Evolutionary conservation across 1,139 yeast species (phyloP).

Genomic region (Hansenula lynferdii): DNA sequence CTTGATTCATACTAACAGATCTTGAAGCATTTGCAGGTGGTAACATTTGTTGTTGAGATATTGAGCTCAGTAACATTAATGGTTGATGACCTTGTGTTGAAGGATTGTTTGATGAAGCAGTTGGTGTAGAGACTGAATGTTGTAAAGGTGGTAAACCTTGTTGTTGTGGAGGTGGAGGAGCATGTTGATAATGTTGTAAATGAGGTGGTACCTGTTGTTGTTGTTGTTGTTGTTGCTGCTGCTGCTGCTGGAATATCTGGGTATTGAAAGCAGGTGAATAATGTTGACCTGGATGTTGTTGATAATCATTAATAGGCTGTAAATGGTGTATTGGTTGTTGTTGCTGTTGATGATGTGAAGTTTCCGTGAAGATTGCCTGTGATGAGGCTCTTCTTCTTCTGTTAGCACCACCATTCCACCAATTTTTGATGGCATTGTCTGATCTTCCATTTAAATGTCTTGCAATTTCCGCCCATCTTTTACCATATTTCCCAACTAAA

Average conservation of each 20-base stretch:
- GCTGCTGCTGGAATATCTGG: constrained; percentile 11
- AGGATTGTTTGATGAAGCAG: not conserved
- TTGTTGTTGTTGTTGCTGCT: not conserved
- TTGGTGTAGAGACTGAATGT: constrained; percentile 3
- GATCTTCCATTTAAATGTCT: constrained; percentile 82
- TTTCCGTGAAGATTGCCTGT: constrained; percentile 15
- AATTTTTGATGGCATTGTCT: constrained; percentile 89
- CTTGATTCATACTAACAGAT: constrained; percentile 19
- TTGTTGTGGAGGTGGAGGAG: not conserved
- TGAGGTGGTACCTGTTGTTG: not conserved
- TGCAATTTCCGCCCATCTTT: constrained; percentile 93
- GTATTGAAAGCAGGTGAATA: constrained; percentile 15
- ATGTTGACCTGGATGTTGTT: not conserved
- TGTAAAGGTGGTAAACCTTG: constrained; percentile 1
- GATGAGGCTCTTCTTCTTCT: constrained; percentile 40
- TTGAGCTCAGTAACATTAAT: not conserved
- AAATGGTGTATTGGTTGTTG: constrained; percentile 1
- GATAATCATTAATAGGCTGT: not conserved
- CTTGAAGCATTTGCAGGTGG: constrained; percentile 17
- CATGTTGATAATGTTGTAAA: too few species aligned
- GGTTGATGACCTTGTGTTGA: constrained; percentile 3
- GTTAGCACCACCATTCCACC: constrained; percentile 97
- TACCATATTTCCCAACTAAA: constrained; percentile 75
- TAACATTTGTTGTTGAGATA: constrained; percentile 9
- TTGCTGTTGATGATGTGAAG: not conserved